Base-by-base conservation (phyloP, 306 rosid species). In the Quercus robur region DNA sequence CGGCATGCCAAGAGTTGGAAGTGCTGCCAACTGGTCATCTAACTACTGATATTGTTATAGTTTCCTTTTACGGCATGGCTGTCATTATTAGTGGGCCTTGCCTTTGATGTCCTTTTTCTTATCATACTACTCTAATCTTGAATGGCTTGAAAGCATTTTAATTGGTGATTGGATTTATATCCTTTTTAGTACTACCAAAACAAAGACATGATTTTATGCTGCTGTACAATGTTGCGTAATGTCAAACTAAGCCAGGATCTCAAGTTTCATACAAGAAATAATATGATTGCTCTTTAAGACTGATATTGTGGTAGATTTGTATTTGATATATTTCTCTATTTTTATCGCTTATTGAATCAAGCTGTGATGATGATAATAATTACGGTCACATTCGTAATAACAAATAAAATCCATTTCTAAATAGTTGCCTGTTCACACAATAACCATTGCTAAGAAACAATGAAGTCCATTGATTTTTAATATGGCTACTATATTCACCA, bases 181-280 rank as follows among this genome's bases (percentile, higher is more conserved):
- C 38, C 74, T 63, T 57, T 70, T 81, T 81, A 67, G 72, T 63
- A 58, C 33, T 66, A 59, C 55, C 75, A 62, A 76, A 33, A 70
- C 77, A 18, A 57, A 41, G 78, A 84, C 57, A 11, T 81, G 87
- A 77, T 73, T 70, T 38, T 77, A 66, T 79, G 77, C 56, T 28
- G 38, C 75, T 56, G 38, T 76, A 54, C 57, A 62, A 25, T 70
- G 82, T 81, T 85, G 84, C 77, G 72, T 70, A 25, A 79, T 51
- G 75, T 80, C 83, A 71, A 78, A 66, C 81, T 25, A 56, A 86
- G 84, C 76, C 75, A 18, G 20, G 71, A 75, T 80, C 66, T 79
- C 75, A 17, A 78, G 76, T 84, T 84, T 30, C 81, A 77, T 71
- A 86, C 59, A 52, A 76, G 77, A 28, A 90, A 90, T 85, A 91